Evolutionary conservation across 768 basidiomycete species (phyloP).

Genomic region (Mycena epipterygia): DNA sequence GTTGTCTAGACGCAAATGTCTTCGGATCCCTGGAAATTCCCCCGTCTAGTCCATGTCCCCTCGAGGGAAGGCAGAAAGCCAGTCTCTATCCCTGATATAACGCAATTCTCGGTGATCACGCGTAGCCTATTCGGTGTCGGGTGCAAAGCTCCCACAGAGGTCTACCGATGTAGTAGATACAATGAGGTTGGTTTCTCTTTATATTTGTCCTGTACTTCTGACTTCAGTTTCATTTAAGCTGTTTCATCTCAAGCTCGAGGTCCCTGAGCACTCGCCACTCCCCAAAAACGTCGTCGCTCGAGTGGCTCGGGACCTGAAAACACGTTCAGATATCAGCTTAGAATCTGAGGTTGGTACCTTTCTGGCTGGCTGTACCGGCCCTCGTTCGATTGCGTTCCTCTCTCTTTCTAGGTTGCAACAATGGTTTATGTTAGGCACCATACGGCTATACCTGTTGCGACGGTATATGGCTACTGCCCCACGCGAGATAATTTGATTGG

Average conservation of each 20-base stretch:
- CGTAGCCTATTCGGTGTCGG: slow-evolving; percentile 37
- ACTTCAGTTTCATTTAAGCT: slow-evolving; percentile 27
- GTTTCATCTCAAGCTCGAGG: slow-evolving; percentile 36
- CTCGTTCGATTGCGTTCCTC: background rate
- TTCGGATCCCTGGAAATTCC: slow-evolving; percentile 34
- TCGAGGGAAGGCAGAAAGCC: slow-evolving; percentile 37
- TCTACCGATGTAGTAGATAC: slow-evolving; percentile 30
- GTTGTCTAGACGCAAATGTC: slow-evolving; percentile 17
- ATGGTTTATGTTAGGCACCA: slow-evolving; percentile 41
- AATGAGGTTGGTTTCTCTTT: slow-evolving; percentile 36
- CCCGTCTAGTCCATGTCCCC: slow-evolving; percentile 36
- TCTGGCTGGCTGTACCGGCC: background rate
- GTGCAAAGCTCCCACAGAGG: slow-evolving; percentile 37
- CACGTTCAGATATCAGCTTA: slow-evolving; percentile 40
- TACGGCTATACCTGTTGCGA: slow-evolving; percentile 38
- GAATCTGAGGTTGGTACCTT: slow-evolving; percentile 38
- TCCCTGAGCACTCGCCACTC: slow-evolving; percentile 26
- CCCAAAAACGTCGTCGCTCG: slow-evolving; percentile 40
- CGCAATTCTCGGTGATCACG: slow-evolving; percentile 39
- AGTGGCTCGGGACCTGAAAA: slow-evolving; percentile 38
- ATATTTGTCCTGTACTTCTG: background rate
- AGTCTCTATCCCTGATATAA: slow-evolving; percentile 40
- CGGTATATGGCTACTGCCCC: slow-evolving; percentile 41
- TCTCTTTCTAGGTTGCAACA: slow-evolving; percentile 36
- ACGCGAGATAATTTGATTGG: slow-evolving; percentile 39